Conservation (phyloP, 2,329 filamentous ascomycete genomes). For the Botrytis pseudocinerea region DNA sequence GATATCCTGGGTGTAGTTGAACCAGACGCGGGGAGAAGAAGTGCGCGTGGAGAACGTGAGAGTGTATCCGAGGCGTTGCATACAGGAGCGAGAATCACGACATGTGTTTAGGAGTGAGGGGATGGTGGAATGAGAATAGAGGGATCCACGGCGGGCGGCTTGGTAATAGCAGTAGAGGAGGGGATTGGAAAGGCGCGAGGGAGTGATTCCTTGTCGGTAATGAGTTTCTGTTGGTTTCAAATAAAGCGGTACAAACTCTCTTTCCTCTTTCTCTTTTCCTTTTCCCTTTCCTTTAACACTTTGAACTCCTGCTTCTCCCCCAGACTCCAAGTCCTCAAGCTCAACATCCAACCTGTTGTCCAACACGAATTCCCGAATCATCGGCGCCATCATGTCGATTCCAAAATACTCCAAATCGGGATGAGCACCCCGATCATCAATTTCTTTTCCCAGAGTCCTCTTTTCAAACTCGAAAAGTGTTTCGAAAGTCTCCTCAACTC, state of each 20-base stretch:
- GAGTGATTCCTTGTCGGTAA: neutral
- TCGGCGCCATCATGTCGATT: neutral
- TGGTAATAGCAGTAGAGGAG: neutral
- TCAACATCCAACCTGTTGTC: neutral
- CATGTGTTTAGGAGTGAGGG: neutral
- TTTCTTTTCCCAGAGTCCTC: neutral
- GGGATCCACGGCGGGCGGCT: neutral
- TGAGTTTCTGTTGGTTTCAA: neutral
- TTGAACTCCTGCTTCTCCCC: accelerated
- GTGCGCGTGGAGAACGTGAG: neutral
- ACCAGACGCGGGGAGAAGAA: neutral
- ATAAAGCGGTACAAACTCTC: neutral
- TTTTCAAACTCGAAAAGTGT: neutral
- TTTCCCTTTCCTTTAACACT: accelerated
- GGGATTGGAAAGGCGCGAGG: neutral
- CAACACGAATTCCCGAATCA: neutral
- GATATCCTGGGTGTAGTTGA: neutral
- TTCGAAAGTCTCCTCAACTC: neutral
- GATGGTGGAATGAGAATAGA: neutral
- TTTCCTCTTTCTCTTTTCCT: neutral
- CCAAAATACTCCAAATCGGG: neutral
- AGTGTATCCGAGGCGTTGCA: neutral
- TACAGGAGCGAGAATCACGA: neutral
- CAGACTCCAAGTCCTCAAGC: neutral
- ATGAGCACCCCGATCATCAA: neutral